Evolutionary conservation across 2,329 filamentous ascomycete genomes (phyloP), one percentile per base, ranked within the genome.

Genomic region (Phialophora tarda): DNA sequence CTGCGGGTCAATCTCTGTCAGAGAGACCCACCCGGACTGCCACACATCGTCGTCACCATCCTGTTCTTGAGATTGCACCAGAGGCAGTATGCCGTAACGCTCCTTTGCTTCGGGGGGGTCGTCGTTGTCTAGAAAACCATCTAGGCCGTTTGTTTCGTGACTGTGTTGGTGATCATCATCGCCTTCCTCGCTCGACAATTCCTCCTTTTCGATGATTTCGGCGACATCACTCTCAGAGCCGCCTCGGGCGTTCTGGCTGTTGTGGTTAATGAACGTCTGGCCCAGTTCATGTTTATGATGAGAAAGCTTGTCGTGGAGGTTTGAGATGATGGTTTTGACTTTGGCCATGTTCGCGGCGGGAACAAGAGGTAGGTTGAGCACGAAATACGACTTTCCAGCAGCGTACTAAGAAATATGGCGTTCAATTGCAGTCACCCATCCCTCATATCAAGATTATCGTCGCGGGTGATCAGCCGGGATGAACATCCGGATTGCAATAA

Each of bases 51-150:
- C 51, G 4, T 62, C 63, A 32, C 34, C 23, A 10, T 26, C 38
- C 6, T 64, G 57, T 14, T 67, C 60, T 50, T 68, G 62, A 51
- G 65, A 69, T 47, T 71, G 69, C 59, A 70, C 62, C 44, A 71
- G 32, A 12, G 67, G 67, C 14, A 71, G 41, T 32, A 58, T 63
- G 28, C 69, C 69, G 26, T 71, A 71, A 44, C 47, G 63, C 12
- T 44, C n/a, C 11, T 62, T 64, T 32, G 69, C 47, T 32, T 70
- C 64, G 4, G 67, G 65, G 58, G 67, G 65, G 56, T 71, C 69
- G n/a, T 63, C 54, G 50, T 68, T 66, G 53, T 65, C 34, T 12
- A 69, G 55, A 38, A 71, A 70, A 7, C 68, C 67, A 28, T 70
- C 65, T 24, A 68, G 32, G 38, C 47, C 41, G 59, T 70, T 71